phyloP scores from a whole-genome alignment of 1,284 basidiomycete genomes.

The Chalciporus sp. region DNA sequence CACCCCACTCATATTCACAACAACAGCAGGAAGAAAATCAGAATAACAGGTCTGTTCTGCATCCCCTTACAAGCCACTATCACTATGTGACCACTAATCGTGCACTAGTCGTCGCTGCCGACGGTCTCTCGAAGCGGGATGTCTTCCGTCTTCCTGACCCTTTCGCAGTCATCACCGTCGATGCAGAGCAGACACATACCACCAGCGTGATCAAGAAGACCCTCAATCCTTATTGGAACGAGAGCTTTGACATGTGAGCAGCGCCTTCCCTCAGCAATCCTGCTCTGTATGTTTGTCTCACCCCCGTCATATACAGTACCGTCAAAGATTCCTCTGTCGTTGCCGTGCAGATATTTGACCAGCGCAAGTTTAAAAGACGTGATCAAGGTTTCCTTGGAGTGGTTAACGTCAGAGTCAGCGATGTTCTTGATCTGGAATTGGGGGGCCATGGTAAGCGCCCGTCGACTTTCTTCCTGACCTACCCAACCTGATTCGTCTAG shows the following conservation, averaged over 20 bases:
- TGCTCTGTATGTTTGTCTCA: conserved; percentile 4
- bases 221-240: conserved; percentile 93
- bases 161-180: conserved; percentile 93
- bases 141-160: conserved; percentile 92
- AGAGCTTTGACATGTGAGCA: conserved; percentile 84
- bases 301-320: conserved; percentile 48
- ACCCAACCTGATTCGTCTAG: conserved; percentile 40
- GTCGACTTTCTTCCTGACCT: neutral
- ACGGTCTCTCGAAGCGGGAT: conserved; percentile 87
- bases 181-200: conserved; percentile 92
- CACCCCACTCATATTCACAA: conserved; percentile 12
- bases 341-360: conserved; percentile 95
- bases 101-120: conserved; percentile 80
- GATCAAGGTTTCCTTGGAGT: conserved; percentile 96
- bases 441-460: conserved; percentile 80
- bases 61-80: neutral
- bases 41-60: conserved; percentile 52
- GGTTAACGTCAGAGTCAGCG: conserved; percentile 88
- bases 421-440: conserved; percentile 87
- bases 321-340: conserved; percentile 92
- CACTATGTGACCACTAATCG: neutral
- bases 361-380: conserved; percentile 94
- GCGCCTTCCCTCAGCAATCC: neutral
- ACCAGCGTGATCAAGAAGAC: conserved; percentile 91
- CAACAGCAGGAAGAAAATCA: conserved; percentile 57